Conservation (phyloP, 2,329 filamentous ascomycete genomes). For the Helotiales sp. region DNA sequence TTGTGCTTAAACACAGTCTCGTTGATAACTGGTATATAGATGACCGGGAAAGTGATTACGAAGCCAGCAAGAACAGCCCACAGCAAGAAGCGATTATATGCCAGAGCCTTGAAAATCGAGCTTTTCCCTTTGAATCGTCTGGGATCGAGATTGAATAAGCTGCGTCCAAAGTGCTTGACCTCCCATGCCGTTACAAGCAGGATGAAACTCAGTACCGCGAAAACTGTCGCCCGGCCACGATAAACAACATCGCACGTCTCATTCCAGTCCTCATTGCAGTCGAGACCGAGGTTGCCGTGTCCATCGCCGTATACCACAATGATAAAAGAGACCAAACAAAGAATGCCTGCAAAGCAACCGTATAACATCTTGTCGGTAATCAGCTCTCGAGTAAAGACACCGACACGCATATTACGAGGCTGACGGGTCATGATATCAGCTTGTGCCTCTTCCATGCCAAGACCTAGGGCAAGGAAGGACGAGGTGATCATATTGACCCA, state of each 20-base stretch:
- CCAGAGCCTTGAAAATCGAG: slow-evolving; percentile 60
- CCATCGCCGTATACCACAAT: slow-evolving; percentile 57
- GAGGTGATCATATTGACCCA: slow-evolving; percentile 78
- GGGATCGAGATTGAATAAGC: slow-evolving; percentile 67
- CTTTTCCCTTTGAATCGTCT: slow-evolving; percentile 48
- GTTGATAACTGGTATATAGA: slow-evolving; percentile 70
- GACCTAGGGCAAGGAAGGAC: slow-evolving; percentile 68
- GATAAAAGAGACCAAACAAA: slow-evolving; percentile 62
- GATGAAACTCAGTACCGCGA: slow-evolving; percentile 67
- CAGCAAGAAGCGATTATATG: slow-evolving; percentile 67
- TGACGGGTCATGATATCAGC: slow-evolving; percentile 67
- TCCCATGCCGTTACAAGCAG: slow-evolving; percentile 72
- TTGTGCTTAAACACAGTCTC: slow-evolving; percentile 67
- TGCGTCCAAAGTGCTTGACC: slow-evolving; percentile 69
- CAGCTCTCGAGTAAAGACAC: slow-evolving; percentile 64
- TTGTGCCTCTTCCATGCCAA: slow-evolving; percentile 69
- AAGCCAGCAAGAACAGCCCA: slow-evolving; percentile 63
- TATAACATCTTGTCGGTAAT: slow-evolving; percentile 68
- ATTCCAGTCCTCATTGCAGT: slow-evolving; percentile 58
- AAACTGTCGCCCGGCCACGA: slow-evolving; percentile 66
- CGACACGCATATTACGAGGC: slow-evolving; percentile 59
- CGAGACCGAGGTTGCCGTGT: slow-evolving; percentile 51
- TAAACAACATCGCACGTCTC: slow-evolving; percentile 56
- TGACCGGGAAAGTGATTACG: slow-evolving; percentile 58
- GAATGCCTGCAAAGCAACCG: slow-evolving; percentile 60